These are phyloP conservation scores for Arthrobotrys sinensis DNA, from an alignment of 2,329 filamentous ascomycete genomes.

Conservation along the genomic window DNA sequence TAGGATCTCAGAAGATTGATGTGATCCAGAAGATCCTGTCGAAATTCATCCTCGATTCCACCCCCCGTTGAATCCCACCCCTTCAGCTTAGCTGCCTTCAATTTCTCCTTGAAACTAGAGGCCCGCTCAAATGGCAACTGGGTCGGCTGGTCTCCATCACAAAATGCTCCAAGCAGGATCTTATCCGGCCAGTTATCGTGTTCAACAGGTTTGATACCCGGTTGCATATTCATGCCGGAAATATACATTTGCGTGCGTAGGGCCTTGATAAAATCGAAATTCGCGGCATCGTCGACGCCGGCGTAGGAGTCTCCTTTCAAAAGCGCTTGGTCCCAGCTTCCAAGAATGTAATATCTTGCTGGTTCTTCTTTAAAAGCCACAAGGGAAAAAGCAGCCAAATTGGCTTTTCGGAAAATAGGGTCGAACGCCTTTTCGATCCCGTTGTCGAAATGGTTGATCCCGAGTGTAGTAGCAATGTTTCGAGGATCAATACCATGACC, in stretches of 20 bases:
- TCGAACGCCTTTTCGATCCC: slow-evolving; percentile 6
- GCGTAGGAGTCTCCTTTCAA: not conserved
- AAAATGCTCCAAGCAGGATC: slow-evolving; percentile 29
- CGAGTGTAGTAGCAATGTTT: not conserved
- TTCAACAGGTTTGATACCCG: not conserved
- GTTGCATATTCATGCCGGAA: not conserved
- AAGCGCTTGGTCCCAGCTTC: slow-evolving; percentile 7
- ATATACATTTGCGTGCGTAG: slow-evolving; percentile 50
- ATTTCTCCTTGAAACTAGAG: slow-evolving; percentile 20
- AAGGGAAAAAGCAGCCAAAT: slow-evolving; percentile 29
- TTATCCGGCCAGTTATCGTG: slow-evolving; percentile 18
- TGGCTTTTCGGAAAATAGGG: slow-evolving; percentile 43
- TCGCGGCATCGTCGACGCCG: slow-evolving; percentile 9
- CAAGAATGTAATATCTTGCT: slow-evolving; percentile 10
- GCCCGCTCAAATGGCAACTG: slow-evolving; percentile 2
- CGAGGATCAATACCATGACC: slow-evolving; percentile 13
- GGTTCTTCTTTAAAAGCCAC: not conserved
- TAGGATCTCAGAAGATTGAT: not conserved
- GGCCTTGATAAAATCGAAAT: slow-evolving; percentile 11
- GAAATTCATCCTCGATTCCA: not conserved
- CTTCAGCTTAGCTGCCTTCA: slow-evolving; percentile 8
- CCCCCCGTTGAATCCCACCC: slow-evolving; percentile 18
- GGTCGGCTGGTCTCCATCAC: not conserved
- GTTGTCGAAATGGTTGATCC: not conserved
- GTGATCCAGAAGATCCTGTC: not conserved